phyloP scores from a whole-genome alignment of 805 yeast genomes.

The Limtongia smithiae region DNA sequence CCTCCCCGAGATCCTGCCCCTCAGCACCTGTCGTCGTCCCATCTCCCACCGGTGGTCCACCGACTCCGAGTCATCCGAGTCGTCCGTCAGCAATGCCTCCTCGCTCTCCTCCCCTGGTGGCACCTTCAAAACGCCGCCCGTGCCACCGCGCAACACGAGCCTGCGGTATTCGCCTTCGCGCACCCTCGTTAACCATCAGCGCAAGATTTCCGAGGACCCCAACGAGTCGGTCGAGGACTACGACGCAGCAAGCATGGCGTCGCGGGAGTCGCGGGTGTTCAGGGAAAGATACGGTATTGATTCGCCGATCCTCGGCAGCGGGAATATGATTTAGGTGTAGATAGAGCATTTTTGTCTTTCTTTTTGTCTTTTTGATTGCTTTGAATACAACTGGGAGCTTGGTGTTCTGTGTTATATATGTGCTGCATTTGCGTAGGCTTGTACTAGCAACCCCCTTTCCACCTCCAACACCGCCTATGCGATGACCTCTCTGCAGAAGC shows the following conservation, averaged over 20 bases:
- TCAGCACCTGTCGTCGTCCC: slow-evolving; percentile 1
- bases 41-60: slow-evolving; percentile 3
- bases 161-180: slow-evolving; percentile 7
- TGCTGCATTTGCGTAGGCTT: no score
- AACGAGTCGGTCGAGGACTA: neutral
- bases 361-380: neutral
- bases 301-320: slow-evolving; percentile 14
- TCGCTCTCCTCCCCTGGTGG: neutral
- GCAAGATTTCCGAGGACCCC: slow-evolving; percentile 20
- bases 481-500: slow-evolving; percentile 7
- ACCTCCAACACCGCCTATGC: neutral
- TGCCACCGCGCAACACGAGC: slow-evolving; percentile 11
- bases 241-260: no score
- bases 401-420: no score
- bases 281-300: slow-evolving; percentile 10
- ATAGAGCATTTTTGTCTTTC: neutral
- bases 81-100: neutral
- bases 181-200: slow-evolving; percentile 5
- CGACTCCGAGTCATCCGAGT: slow-evolving; percentile 9
- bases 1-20: slow-evolving; percentile 1
- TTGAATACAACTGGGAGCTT: neutral
- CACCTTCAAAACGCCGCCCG: neutral
- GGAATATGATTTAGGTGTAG: slow-evolving; percentile 3
- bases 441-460: neutral
- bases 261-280: neutral